Percentiles rank a stretch among this genome's conserved stretches.
Conservation (phyloP, 495 filamentous ascomycete species). For the Hyaloscypha hepaticicola region DNA sequence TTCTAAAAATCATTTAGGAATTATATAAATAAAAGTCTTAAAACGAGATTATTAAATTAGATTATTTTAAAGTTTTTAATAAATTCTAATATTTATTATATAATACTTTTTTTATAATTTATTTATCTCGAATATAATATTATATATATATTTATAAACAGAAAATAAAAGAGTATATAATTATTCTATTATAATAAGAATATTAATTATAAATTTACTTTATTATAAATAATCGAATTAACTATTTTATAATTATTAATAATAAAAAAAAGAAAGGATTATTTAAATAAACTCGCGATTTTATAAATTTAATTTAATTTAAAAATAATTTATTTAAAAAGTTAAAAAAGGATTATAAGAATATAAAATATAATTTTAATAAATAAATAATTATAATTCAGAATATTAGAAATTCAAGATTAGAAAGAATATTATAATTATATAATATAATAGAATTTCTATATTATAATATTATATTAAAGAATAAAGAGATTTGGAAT, state of each 20-base stretch:
- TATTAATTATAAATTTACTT: neutral
- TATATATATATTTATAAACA: neutral
- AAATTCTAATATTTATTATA: neutral
- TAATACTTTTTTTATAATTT: neutral
- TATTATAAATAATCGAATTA: neutral
- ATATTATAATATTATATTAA: conserved; percentile 10
- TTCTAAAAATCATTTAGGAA: neutral
- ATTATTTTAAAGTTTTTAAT: neutral
- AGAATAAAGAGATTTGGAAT: conserved; percentile 10
- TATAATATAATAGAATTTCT: conserved; percentile 6
- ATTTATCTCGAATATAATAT: neutral
- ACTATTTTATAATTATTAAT: neutral
- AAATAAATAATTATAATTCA: conserved; percentile 20
- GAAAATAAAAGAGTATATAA: neutral
- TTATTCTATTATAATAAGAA: neutral
- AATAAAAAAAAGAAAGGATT: too few relatives aligned
- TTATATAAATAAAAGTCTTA: neutral
- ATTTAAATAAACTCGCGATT: too few relatives aligned
- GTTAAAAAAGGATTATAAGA: conserved; percentile 15
- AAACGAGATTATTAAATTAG: neutral
- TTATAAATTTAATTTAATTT: neutral
- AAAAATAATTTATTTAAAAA: conserved; percentile 12
- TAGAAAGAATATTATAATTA: conserved; percentile 17
- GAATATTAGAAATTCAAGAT: conserved; percentile 16
- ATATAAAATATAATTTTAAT: conserved; percentile 13